Percentiles rank a stretch among this genome's conserved stretches.
Conservation (phyloP, 257 asterid genomes). For the Petunia secreta region DNA sequence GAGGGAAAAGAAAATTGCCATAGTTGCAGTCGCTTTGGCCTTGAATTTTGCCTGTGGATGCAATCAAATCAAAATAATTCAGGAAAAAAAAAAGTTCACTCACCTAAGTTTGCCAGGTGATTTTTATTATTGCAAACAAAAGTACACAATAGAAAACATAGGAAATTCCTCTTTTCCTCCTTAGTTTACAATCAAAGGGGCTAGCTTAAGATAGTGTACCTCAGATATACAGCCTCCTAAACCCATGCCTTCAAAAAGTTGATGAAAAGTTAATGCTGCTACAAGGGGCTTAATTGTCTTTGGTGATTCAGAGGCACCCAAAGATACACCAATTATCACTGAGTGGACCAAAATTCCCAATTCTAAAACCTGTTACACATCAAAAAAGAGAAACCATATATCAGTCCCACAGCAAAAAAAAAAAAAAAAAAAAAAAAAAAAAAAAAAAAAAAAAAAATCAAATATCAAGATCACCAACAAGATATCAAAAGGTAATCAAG, state of each 20-base stretch:
- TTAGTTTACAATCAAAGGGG: not conserved
- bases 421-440: no score
- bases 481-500: not conserved
- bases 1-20: conserved; percentile 31
- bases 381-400: not conserved
- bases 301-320: conserved; percentile 31
- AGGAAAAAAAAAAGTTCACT: not conserved
- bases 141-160: not conserved
- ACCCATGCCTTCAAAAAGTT: conserved; percentile 39
- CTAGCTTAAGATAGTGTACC: not conserved
- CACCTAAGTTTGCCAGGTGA: no score
- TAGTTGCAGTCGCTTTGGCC: not conserved
- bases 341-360: conserved; percentile 36
- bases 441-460: no score
- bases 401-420: not conserved
- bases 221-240: conserved; percentile 33
- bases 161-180: not conserved
- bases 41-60: conserved; percentile 24
- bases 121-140: no score
- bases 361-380: conserved; percentile 30
- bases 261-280: conserved; percentile 34
- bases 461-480: not conserved
- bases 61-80: not conserved
- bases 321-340: conserved; percentile 33
- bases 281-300: conserved; percentile 30